Percentiles rank a stretch among this genome's conserved stretches.
Evolutionary conservation across 2,329 filamentous ascomycete species (phyloP).

Genomic region (Cercospora sesami): DNA sequence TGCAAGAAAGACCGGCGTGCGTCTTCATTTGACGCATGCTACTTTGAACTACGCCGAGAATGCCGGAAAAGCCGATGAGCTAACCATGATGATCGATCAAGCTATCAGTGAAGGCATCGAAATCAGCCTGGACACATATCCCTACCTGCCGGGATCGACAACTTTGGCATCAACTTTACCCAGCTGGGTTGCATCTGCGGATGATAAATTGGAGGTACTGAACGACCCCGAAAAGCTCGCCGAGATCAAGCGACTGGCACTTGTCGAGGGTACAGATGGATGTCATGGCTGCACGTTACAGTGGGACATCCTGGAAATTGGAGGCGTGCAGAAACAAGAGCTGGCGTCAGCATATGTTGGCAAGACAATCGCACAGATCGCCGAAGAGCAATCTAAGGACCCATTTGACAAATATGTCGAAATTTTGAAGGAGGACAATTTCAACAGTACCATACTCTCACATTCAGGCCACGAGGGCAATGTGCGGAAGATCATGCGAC

Average conservation of each 20-base stretch:
- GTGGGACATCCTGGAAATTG: constrained; percentile 35
- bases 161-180: constrained; percentile 32
- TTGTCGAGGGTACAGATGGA: constrained; percentile 33
- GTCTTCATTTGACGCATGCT: constrained; percentile 35
- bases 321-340: constrained; percentile 29
- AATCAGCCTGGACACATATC: constrained; percentile 35
- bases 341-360: constrained; percentile 29
- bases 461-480: constrained; percentile 35
- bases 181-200: constrained; percentile 29
- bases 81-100: constrained; percentile 33
- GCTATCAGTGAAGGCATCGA: constrained; percentile 30
- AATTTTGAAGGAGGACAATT: constrained; percentile 32
- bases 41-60: constrained; percentile 37
- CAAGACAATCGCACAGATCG: constrained; percentile 33
- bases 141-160: constrained; percentile 34
- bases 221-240: constrained; percentile 24
- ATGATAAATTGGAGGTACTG: constrained; percentile 29
- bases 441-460: constrained; percentile 33
- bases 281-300: constrained; percentile 33
- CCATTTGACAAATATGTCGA: constrained; percentile 34
- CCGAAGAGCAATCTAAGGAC: constrained; percentile 26
- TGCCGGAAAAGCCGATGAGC: constrained; percentile 31
- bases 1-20: constrained; percentile 32
- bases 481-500: constrained; percentile 34
- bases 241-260: constrained; percentile 30